Conservation (phyloP, 139 green algal species). For the Micractinium sp. region DNA sequence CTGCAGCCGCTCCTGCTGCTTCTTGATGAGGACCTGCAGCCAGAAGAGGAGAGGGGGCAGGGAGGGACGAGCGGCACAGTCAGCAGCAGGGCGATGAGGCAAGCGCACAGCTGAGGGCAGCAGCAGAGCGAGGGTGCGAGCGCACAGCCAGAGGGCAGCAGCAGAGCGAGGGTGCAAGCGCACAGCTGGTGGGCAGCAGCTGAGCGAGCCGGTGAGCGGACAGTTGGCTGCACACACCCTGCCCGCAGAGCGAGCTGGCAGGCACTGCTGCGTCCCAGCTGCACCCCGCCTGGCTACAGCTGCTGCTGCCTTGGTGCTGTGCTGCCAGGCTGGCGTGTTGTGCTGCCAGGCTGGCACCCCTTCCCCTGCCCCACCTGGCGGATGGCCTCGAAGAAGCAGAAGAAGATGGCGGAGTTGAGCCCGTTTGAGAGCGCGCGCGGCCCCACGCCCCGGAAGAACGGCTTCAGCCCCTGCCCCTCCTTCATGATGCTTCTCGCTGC, state of each 20-base stretch:
- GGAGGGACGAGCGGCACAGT: neutral
- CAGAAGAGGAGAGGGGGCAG: neutral
- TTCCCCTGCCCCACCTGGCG: conserved; percentile 22
- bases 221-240: neutral
- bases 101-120: neutral
- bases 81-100: too few species aligned
- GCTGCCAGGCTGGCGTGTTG: too few species aligned
- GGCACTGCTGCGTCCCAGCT: neutral
- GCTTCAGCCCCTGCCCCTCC: conserved; percentile 48
- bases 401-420: conserved; percentile 94
- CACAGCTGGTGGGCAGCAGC: neutral
- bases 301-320: neutral
- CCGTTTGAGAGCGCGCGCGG: conserved; percentile 82
- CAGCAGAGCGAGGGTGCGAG: neutral
- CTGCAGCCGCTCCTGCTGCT: conserved; percentile 34
- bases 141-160: neutral
- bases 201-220: neutral
- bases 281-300: neutral
- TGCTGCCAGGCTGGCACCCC: neutral
- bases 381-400: conserved; percentile 91
- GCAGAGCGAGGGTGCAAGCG: neutral
- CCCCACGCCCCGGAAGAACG: conserved; percentile 80
- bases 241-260: neutral
- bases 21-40: conserved; percentile 34
- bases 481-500: conserved; percentile 53